Conservation (phyloP, 306 rosid genomes). For the Rubus parviflorus region DNA sequence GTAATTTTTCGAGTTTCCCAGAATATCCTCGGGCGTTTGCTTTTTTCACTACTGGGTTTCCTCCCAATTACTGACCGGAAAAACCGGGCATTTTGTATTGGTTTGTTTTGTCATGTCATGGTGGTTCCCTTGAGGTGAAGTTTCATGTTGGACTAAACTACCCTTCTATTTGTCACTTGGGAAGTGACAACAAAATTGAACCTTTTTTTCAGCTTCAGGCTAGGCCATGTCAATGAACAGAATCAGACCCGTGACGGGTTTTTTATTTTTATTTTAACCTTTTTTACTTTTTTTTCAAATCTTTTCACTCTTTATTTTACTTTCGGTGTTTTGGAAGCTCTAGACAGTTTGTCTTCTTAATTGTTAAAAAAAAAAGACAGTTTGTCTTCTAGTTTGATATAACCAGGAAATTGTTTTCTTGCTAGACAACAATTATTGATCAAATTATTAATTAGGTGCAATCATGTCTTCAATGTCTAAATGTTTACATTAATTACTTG, state of each 20-base stretch:
- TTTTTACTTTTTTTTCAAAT: not conserved
- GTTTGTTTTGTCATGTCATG: conserved; percentile 31
- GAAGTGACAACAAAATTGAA: conserved; percentile 14
- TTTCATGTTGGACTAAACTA: conserved; percentile 16
- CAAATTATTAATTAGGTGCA: not conserved
- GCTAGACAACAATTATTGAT: not conserved
- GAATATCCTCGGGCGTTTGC: conserved; percentile 8
- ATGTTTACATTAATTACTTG: too few relatives aligned
- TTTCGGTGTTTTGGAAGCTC: conserved; percentile 17
- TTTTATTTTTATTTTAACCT: conserved; percentile 13
- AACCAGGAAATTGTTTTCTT: not conserved
- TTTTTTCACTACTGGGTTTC: conserved; percentile 7
- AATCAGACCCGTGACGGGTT: conserved; percentile 66
- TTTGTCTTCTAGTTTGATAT: conserved; percentile 15
- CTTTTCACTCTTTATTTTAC: conserved; percentile 9
- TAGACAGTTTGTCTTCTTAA: not conserved
- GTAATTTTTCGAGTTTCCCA: not conserved
- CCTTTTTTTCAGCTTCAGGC: conserved; percentile 7
- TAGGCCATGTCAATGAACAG: conserved; percentile 52
- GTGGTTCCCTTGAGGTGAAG: not conserved
- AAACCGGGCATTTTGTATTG: conserved; percentile 21
- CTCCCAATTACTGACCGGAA: conserved; percentile 29
- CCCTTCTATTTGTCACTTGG: conserved; percentile 15
- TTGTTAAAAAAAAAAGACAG: too few relatives aligned
- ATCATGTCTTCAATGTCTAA: too few relatives aligned